Evolutionary conservation across 2,329 filamentous ascomycete genomes (phyloP), one percentile per base, ranked within the genome.

Genomic region (Colletotrichum brevisporum): DNA sequence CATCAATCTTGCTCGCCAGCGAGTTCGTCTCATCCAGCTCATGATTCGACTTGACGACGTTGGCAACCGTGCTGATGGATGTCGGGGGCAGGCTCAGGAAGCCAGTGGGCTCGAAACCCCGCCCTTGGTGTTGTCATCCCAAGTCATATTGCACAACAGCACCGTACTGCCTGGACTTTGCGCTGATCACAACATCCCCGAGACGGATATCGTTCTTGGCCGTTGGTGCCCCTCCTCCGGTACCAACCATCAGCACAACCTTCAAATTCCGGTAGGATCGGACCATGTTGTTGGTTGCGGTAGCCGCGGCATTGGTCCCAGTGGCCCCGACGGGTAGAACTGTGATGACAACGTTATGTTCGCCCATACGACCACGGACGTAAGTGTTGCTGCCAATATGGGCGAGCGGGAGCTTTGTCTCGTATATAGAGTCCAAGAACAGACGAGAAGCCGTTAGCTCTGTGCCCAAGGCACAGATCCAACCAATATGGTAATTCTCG

Each of bases 301-400:
- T 70, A 1, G 77, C 74, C 0, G 78, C 76, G 9, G 72, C 68
- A 2, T 13, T 63, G 4, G 68, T 74, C 0, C 79, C 78, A 36
- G 77, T 77, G 6, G 74, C 66, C 5, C 71, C 76, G 6, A 72
- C 62, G 0, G 78, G 76, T 8, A 80, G 50, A 1, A 61, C 69
- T 5, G 74, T 72, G 13, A 83, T 76, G 16, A 80, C 80, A 5
- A 82, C 72, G 39, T 82, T 79, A 55, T 82, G 79, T n/a, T 67
- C 63, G 0, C 74, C 76, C 1, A 83, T 78, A 0, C 53, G 61
- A 0, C 79, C 81, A 0, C 78, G 70, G 2, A 70, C 73, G 61
- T 83, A 83, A 2, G 8, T 39, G 50, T 74, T 76, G 58, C 73
- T 74, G 36, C 78, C 78, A 10, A 75, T 43, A 1, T n/a, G 48